A percentile compares a stretch with the other conserved stretches of the same genome.
Conservation (phyloP, 257 asterid species). For the Knoxia roxburghii region DNA sequence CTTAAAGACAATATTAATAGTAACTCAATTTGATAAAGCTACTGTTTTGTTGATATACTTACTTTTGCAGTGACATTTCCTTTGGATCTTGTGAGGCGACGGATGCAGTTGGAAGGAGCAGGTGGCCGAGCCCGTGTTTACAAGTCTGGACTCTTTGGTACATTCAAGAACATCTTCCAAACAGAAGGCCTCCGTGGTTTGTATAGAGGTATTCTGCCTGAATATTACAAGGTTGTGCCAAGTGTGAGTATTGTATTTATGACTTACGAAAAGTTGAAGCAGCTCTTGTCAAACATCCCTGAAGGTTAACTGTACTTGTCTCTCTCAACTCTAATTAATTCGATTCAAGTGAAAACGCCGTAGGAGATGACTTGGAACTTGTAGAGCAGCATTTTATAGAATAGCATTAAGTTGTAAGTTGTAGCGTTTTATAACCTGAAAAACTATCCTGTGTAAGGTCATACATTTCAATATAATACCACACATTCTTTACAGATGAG, state of each 20-base stretch:
- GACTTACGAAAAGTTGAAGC: slow-evolving; percentile 79
- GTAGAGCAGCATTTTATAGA: background rate
- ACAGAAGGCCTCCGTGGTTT: slow-evolving; percentile 60
- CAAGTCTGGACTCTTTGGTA: slow-evolving; percentile 50
- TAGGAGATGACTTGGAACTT: background rate
- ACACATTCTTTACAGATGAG: background rate
- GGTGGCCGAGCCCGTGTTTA: slow-evolving; percentile 76
- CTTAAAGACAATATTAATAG: background rate
- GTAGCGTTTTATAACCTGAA: background rate
- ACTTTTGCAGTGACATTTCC: slow-evolving; percentile 67
- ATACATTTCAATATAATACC: background rate
- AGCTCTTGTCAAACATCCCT: slow-evolving; percentile 48
- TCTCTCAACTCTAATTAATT: slow-evolving; percentile 10
- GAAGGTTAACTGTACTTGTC: slow-evolving; percentile 20
- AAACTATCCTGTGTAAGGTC: slow-evolving; percentile 9
- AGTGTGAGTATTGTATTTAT: slow-evolving; percentile 72
- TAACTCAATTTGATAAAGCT: background rate
- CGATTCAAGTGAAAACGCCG: background rate
- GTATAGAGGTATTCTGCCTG: slow-evolving; percentile 77
- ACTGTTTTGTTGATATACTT: slow-evolving; percentile 1
- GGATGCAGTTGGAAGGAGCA: slow-evolving; percentile 91
- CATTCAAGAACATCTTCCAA: slow-evolving; percentile 48
- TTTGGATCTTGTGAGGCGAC: slow-evolving; percentile 73
- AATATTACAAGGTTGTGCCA: slow-evolving; percentile 80
- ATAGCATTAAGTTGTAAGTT: background rate